These are phyloP conservation scores for Gardenia jasminoides DNA, from an alignment of 257 asterid genomes.

Conservation along the genomic window DNA sequence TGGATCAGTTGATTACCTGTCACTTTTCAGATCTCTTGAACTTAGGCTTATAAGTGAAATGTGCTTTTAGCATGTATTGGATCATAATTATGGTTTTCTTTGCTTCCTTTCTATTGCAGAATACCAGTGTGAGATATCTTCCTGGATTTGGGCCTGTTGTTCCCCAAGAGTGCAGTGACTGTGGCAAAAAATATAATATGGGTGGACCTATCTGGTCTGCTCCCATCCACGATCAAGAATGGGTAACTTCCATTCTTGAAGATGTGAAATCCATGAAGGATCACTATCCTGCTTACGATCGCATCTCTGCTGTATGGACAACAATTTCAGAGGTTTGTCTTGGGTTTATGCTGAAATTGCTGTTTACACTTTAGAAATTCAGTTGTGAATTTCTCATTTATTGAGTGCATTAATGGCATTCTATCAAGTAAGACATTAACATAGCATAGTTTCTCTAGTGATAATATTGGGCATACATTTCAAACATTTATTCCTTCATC, in stretches of 20 bases:
- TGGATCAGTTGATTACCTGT: background rate
- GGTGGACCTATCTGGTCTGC: slow-evolving; percentile 99
- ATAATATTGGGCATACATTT: too few relatives aligned
- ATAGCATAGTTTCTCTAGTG: too few relatives aligned
- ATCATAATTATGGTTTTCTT: background rate
- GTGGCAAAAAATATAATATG: slow-evolving; percentile 95
- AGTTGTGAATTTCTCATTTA: too few relatives aligned
- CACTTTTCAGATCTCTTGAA: background rate
- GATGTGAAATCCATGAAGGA: slow-evolving; percentile 66
- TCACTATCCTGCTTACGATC: slow-evolving; percentile 79
- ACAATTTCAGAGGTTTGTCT: slow-evolving; percentile 80
- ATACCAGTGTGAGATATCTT: slow-evolving; percentile 71
- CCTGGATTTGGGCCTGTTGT: slow-evolving; percentile 97
- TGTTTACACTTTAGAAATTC: background rate
- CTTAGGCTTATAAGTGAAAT: background rate
- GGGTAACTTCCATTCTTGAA: slow-evolving; percentile 76
- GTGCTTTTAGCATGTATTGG: background rate
- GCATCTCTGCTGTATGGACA: slow-evolving; percentile 83
- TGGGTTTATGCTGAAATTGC: slow-evolving; percentile 13
- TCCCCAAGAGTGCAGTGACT: slow-evolving; percentile 82
- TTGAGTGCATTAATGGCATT: too few relatives aligned
- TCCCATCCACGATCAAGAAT: slow-evolving; percentile 91
- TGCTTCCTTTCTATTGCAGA: slow-evolving; percentile 33
- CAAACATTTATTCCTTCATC: background rate
- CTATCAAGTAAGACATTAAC: too few relatives aligned